Conservation (phyloP, 2,329 filamentous ascomycete species). For the Diaporthe amygdali region DNA sequence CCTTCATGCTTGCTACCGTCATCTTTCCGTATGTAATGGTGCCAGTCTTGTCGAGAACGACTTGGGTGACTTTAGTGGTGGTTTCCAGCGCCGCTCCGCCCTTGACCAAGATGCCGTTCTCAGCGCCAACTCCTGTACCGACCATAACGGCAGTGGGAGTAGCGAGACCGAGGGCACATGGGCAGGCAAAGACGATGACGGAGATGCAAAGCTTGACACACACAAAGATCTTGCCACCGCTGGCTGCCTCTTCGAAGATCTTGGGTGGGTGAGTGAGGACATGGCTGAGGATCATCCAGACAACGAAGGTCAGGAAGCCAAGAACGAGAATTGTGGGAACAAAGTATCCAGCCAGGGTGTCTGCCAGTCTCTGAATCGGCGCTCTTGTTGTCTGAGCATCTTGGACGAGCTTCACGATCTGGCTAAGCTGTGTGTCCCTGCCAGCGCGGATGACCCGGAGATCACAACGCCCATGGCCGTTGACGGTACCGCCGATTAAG, state of each 20-base stretch:
- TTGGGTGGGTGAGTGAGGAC: conserved; percentile 81
- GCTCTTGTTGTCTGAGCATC: conserved; percentile 94
- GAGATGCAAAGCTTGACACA: conserved; percentile 98
- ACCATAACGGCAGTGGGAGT: conserved; percentile 99
- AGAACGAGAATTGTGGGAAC: conserved; percentile 87
- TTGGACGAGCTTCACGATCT: conserved; percentile 98
- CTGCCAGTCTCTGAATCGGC: conserved; percentile 91
- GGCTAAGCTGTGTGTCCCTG: conserved; percentile 93
- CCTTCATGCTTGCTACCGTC: conserved; percentile 78
- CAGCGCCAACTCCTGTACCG: conserved; percentile 93
- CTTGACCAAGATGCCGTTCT: conserved; percentile 97
- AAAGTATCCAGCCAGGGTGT: conserved; percentile 91
- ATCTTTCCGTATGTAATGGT: conserved; percentile 95
- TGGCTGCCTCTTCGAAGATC: conserved; percentile 81
- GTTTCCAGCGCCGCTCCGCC: conserved; percentile 91
- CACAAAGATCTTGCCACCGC: conserved; percentile 93
- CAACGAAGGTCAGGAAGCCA: conserved; percentile 82
- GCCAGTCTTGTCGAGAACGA: conserved; percentile 95
- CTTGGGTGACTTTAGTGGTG: conserved; percentile 85
- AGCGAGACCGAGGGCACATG: conserved; percentile 92
- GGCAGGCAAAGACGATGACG: conserved; percentile 97
- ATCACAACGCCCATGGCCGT: conserved; percentile 88
- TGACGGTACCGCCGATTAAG: conserved; percentile 93
- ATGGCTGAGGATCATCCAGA: conserved; percentile 96
- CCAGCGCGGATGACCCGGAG: conserved; percentile 92